Base-by-base conservation (phyloP, 305 asterid species). In the Ilex paraguariensis region DNA sequence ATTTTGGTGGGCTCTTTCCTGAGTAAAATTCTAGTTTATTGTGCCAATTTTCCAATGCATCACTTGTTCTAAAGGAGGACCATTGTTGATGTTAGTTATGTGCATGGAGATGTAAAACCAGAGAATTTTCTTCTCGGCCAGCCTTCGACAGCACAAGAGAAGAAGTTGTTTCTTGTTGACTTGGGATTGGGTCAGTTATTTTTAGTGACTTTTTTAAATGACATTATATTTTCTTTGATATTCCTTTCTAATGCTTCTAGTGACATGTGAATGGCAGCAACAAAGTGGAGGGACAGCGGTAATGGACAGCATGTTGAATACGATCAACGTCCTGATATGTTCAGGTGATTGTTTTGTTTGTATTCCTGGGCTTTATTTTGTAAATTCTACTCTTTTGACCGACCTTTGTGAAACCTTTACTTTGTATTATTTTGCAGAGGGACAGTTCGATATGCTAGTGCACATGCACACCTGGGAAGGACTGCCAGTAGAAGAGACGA, bases 401-500 rank as follows among this genome's bases (percentile, higher is more conserved):
- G 17, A 63, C 17, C 13, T 32, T 2, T 4, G 6, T 31, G 42
- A 36, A 36, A 57, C 53, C 14, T n/a, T 30, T 55, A 33, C 46
- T 52, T 6, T 48, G 13, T 46, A 16, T 60, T 57, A 21, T 50
- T 51, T 49, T 60, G n/a, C 56, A 77, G 82, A 46, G 82, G 82
- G 61, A 77, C 82, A 28, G 82, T 74, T 10, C 73, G 82, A n/a
- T 77, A 77, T 74, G 82, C 80, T 44, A 77, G 82, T 68, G 75
- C 65, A 7, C 80, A 77, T 59, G 82, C 82, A 61, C 82, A 77
- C 75, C 62, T 77, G 68, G 82, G 82, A 64, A 77, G 82, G 68
- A 77, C 82, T 58, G 82, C 80, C 10, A 77, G 80, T 71, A 70
- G 82, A 68, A 77, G 82, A 66, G 82, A 77, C 68, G 82, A 77